Percentiles rank a stretch among this genome's conserved stretches.
Evolutionary conservation across 179 eudicot species (phyloP).

Genomic region (Dionaea muscipula): DNA sequence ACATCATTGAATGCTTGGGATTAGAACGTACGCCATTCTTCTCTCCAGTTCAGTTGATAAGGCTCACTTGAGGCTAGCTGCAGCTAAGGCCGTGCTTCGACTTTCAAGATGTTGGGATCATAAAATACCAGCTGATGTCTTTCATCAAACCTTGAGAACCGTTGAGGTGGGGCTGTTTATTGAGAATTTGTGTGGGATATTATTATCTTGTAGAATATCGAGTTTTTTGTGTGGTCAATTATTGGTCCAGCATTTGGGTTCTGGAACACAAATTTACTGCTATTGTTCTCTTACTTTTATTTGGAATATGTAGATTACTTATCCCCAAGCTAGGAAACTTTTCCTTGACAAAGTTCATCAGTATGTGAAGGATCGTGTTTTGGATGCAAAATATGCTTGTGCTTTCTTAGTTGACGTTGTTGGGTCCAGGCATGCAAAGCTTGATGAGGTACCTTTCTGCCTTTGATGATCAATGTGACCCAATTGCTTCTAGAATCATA

Average conservation of each 20-base stretch:
- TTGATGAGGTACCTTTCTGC: constrained; percentile 49
- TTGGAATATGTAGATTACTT: constrained; percentile 36
- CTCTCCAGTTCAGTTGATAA: constrained; percentile 58
- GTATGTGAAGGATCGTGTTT: constrained; percentile 75
- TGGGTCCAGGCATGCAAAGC: constrained; percentile 36
- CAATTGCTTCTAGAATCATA: neutral
- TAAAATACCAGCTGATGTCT: constrained; percentile 68
- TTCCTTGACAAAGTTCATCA: constrained; percentile 85
- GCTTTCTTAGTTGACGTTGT: constrained; percentile 60
- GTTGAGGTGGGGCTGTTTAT: constrained; percentile 46
- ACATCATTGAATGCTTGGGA: no score
- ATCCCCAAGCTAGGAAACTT: constrained; percentile 64
- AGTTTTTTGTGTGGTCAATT: neutral
- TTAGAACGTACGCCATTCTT: no score
- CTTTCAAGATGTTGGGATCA: constrained; percentile 86
- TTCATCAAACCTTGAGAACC: constrained; percentile 60
- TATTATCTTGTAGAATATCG: neutral
- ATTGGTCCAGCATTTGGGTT: neutral
- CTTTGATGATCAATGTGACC: neutral
- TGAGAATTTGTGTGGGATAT: neutral
- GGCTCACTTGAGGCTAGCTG: constrained; percentile 91
- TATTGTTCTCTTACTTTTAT: constrained; percentile 1
- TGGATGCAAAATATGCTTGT: constrained; percentile 90
- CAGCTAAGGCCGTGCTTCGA: constrained; percentile 92
- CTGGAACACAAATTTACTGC: constrained; percentile 1